Conservation (phyloP, 768 basidiomycete species). For the Xerocomus brunneocitrinus region DNA sequence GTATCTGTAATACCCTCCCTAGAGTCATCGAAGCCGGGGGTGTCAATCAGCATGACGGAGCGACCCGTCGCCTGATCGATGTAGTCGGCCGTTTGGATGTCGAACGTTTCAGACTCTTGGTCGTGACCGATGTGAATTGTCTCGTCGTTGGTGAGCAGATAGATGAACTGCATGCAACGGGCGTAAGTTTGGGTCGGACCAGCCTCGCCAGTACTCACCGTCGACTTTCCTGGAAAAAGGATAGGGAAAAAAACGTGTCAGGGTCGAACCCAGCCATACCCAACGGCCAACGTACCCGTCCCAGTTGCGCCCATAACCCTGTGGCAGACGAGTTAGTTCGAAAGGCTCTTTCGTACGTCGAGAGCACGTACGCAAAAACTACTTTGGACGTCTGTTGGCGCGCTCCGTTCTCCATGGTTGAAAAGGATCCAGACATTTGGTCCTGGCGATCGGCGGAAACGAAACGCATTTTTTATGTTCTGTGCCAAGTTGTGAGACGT, state of each 20-base stretch:
- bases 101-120: conserved; percentile 8
- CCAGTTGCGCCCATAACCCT: conserved; percentile 12
- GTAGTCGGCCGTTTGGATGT: not conserved
- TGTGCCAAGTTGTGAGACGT: not conserved
- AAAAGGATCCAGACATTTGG: not conserved
- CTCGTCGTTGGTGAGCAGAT: not conserved
- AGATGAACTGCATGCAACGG: not conserved
- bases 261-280: not conserved
- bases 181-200: not conserved
- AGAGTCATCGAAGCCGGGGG: conserved; percentile 10
- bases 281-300: conserved; percentile 1
- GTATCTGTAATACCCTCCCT: conserved; percentile 13
- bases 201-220: not conserved
- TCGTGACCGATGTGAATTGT: conserved; percentile 8
- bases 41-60: conserved; percentile 17
- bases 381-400: not conserved
- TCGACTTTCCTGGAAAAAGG: conserved; percentile 2
- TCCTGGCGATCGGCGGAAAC: not conserved
- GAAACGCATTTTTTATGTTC: not conserved
- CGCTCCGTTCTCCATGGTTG: not conserved
- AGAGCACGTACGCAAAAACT: conserved; percentile 5
- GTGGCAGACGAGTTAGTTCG: not conserved
- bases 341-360: not conserved
- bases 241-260: too few species aligned
- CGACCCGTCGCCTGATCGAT: not conserved